These are phyloP conservation scores for Trichocomaceae sp. DNA, from an alignment of 2,329 filamentous ascomycete species.

Conservation along the genomic window DNA sequence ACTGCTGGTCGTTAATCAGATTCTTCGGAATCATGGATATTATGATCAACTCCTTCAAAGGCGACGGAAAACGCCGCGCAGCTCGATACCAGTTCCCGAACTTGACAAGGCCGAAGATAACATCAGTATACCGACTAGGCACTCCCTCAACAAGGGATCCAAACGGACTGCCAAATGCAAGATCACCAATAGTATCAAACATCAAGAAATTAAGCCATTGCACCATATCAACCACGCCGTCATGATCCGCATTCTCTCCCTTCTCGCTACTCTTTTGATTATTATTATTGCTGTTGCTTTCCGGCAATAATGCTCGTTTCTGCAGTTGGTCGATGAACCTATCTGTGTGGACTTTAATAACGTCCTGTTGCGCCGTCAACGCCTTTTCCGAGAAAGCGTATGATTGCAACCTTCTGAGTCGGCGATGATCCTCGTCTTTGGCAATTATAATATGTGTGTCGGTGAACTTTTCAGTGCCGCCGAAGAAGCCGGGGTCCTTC, in stretches of 20 bases:
- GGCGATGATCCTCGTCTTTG: not conserved
- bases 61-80: conserved; percentile 2
- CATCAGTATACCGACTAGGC: conserved; percentile 35
- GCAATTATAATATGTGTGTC: not conserved
- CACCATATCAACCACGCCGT: conserved; percentile 22
- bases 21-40: conserved; percentile 15
- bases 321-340: conserved; percentile 20
- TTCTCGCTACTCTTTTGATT: not conserved
- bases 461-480: not conserved
- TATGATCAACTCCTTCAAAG: not conserved
- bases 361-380: conserved; percentile 1
- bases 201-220: conserved; percentile 32
- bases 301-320: not conserved
- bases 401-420: not conserved
- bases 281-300: not conserved
- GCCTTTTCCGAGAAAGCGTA: conserved; percentile 5
- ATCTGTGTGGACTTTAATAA: conserved; percentile 15
- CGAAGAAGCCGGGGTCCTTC: not conserved
- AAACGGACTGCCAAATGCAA: conserved; percentile 37
- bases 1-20: conserved; percentile 15
- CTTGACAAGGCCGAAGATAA: conserved; percentile 21
- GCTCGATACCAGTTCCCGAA: not conserved
- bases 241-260: not conserved
- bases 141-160: conserved; percentile 29
- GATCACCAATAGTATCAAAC: conserved; percentile 38